Evolutionary conservation across 129 eudicot species (phyloP).

Genomic region (Daucus carota): DNA sequence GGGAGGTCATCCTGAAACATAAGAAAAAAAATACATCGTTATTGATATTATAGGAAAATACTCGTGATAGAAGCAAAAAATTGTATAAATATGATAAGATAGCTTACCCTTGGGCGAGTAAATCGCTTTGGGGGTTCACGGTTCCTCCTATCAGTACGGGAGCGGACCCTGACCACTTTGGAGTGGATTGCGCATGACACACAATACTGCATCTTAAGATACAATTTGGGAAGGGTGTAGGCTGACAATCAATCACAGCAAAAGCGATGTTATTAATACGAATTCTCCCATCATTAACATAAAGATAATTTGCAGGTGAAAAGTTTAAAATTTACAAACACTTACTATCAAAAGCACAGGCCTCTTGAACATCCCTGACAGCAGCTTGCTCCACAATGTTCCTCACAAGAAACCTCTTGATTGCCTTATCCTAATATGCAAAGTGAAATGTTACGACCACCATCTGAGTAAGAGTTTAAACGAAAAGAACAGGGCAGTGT

Average conservation of each 20-base stretch:
- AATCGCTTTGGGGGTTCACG: constrained; percentile 89
- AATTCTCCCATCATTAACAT: background rate
- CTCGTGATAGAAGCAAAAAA: background rate
- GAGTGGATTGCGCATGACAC: constrained; percentile 86
- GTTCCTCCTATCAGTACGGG: constrained; percentile 62
- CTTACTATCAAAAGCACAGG: constrained; percentile 72
- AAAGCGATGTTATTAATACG: background rate
- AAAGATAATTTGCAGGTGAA: background rate
- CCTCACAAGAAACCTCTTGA: constrained; percentile 83
- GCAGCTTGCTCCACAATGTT: constrained; percentile 86
- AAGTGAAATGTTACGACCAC: background rate
- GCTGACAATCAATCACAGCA: constrained; percentile 19
- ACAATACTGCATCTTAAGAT: constrained; percentile 67
- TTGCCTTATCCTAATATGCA: constrained; percentile 57
- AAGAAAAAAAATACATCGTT: background rate
- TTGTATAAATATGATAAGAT: background rate
- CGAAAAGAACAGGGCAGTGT: too few relatives aligned
- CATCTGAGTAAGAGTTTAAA: background rate
- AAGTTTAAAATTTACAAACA: background rate
- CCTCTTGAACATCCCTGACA: constrained; percentile 85
- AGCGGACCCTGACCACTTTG: constrained; percentile 66
- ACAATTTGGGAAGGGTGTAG: constrained; percentile 71
- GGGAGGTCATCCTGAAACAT: constrained; percentile 43
- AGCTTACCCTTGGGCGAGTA: constrained; percentile 62
- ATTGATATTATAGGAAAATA: background rate